Evolutionary conservation across 768 basidiomycete genomes (phyloP).

Genomic region (Kwoniella shandongensis): DNA sequence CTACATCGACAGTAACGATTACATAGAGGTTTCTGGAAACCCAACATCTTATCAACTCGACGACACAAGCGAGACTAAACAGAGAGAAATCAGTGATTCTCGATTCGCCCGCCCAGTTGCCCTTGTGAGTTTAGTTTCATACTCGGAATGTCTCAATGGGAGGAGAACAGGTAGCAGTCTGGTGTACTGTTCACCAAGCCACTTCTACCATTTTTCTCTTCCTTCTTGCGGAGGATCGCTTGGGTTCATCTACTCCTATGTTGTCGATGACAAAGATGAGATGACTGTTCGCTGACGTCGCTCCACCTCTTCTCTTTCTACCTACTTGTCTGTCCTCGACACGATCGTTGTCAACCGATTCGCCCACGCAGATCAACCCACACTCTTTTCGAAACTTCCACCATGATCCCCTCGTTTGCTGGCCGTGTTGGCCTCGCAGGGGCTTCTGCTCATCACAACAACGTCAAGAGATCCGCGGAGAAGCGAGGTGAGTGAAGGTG

Average conservation of each 20-base stretch:
- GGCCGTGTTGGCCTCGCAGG: constrained; percentile 40
- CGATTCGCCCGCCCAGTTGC: constrained; percentile 10
- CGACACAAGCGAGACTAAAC: not conserved
- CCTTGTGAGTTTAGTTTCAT: constrained; percentile 21
- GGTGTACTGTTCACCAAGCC: constrained; percentile 2
- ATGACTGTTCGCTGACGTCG: too few relatives aligned
- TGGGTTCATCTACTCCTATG: not conserved
- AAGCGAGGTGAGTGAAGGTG: constrained; percentile 19
- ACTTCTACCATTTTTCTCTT: not conserved
- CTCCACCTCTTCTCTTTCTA: too few relatives aligned
- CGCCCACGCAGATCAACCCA: not conserved
- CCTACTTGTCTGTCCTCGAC: not conserved
- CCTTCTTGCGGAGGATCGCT: not conserved
- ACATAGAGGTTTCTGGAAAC: constrained; percentile 13
- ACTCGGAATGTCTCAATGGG: constrained; percentile 3
- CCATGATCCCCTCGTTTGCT: constrained; percentile 22
- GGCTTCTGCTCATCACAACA: constrained; percentile 13
- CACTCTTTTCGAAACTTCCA: constrained; percentile 5
- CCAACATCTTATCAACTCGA: not conserved
- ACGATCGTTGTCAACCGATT: not conserved
- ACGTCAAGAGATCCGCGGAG: constrained; percentile 12
- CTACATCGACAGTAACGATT: not conserved
- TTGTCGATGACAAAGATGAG: not conserved
- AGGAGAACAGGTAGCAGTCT: not conserved
- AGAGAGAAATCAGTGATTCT: not conserved